Base-by-base conservation (phyloP, 768 basidiomycete genomes). In the Amanita inopinata region DNA sequence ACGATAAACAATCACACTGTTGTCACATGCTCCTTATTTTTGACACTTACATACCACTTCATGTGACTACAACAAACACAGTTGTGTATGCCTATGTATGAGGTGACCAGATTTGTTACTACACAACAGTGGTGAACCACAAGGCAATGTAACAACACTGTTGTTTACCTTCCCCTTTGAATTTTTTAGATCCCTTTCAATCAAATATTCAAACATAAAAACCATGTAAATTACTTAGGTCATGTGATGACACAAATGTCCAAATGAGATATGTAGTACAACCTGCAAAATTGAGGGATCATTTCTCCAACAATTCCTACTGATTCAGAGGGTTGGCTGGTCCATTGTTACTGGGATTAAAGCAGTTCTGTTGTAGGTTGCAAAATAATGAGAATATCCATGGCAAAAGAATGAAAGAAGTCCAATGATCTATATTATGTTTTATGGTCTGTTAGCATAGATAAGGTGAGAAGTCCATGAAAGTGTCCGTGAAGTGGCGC, bases 341-440 rank as follows among this genome's bases (percentile, higher is more conserved):
- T 33, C 32, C 32, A 14, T 33, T n/a, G n/a, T n/a, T 6, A 17
- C 15, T 20, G 35, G 20, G 20, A n/a, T 28, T 20, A 15, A 30
- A 37, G 33, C 6, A 8, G 20, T 37, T 27, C 27, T 25, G 11
- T 23, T 23, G 40, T 42, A 31, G 20, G 23, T 18, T 24, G 28
- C 31, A 42, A 42, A 15, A 33, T 33, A 33, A 18, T 17, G 28
- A 5, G 28, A 17, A 32, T n/a, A 28, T 37, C 41, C 41, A 15
- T 33, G 32, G 22, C 24, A 4, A 43, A 7, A 11, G n/a, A 4
- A 15, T 4, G 11, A 7, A 12, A 23, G 30, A 12, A 37, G 43
- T 44, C 25, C 34, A 8, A 37, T 28, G 37, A 36, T 36, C 34
- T 44, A 36, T 22, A 36, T 36, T 33, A 34, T 20, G 40, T 33